Evolutionary conservation across 148 eudicot genomes (phyloP), one percentile per base, ranked within the genome.

Genomic region (Selenicereus undatus): DNA sequence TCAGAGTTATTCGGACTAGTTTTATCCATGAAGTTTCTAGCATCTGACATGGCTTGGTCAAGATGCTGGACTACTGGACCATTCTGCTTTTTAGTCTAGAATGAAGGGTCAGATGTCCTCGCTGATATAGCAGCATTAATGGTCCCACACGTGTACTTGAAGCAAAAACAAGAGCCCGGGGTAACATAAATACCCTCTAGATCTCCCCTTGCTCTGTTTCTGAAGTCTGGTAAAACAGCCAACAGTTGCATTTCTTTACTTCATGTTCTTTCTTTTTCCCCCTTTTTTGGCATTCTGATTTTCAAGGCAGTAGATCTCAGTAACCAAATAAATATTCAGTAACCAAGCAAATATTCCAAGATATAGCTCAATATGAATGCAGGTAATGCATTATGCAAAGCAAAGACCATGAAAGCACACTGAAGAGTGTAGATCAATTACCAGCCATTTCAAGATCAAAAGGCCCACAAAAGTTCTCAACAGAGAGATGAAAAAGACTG

Each of bases 381-480:
- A 35, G n/a, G 43, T 14, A 71, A 71, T 6, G 26, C 18, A 18
- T n/a, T 21, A 16, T 39, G 62, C 43, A 24, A 11, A 73, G 29
- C 45, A 52, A 68, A 74, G 75, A 51, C 21, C 21, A 48, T 30
- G 39, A 64, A 71, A n/a, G 26, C 71, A 65, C 68, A 36, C 71
- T 43, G 52, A 42, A 62, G 77, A 36, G 62, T 43, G 52, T 52
- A 62, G 77, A 73, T 81, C 60, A 56, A 76, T 80, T 42, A 76
- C 27, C n/a, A 45, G 76, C 18, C 18, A n/a, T 76, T 75, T 76
- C 74, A 36, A 60, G 26, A 66, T 16, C 48, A 17, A 14, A 16
- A 64, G 13, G n/a, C 74, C 66, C 48, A 73, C 75, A 73, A 77
- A 76, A 77, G 66, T 62, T 26, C 74, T 80, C 62, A 43, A 70